These are phyloP conservation scores for Entelexis paramagnoliae DNA, from an alignment of 1,139 yeast species.

Conservation along the genomic window DNA sequence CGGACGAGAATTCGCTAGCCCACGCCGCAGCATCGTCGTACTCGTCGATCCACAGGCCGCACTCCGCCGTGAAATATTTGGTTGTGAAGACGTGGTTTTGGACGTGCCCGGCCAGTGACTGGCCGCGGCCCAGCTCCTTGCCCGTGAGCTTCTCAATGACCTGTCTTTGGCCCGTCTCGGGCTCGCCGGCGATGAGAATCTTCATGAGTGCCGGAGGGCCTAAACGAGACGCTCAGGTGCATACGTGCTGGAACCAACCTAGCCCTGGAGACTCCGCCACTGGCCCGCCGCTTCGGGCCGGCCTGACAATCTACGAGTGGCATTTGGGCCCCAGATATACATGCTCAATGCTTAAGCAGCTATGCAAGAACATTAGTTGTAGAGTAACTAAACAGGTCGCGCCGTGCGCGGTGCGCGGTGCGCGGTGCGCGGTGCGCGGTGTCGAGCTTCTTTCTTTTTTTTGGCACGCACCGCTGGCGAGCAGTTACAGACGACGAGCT, in stretches of 20 bases:
- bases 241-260: background rate
- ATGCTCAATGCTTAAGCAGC: too few species aligned
- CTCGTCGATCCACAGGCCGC: conserved; percentile 40
- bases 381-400: too few species aligned
- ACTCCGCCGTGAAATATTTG: conserved; percentile 33
- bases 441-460: too few species aligned
- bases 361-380: too few species aligned
- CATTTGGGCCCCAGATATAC: too few species aligned
- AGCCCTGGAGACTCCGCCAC: background rate
- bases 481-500: too few species aligned
- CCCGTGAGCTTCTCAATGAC: conserved; percentile 25
- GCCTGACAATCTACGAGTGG: too few species aligned
- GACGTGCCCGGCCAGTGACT: conserved; percentile 16
- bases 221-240: too few species aligned
- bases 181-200: conserved; percentile 36
- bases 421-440: too few species aligned
- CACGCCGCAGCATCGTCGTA: conserved; percentile 29
- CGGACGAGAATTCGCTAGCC: conserved; percentile 32
- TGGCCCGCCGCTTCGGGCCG: too few species aligned
- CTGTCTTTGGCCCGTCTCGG: conserved; percentile 32
- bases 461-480: too few species aligned
- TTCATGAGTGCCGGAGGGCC: conserved; percentile 21
- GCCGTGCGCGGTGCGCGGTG: too few species aligned
- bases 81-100: conserved; percentile 29
- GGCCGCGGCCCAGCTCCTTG: background rate